Evolutionary conservation across 441 rosid species (phyloP).

Genomic region (Populus trichocarpa): DNA sequence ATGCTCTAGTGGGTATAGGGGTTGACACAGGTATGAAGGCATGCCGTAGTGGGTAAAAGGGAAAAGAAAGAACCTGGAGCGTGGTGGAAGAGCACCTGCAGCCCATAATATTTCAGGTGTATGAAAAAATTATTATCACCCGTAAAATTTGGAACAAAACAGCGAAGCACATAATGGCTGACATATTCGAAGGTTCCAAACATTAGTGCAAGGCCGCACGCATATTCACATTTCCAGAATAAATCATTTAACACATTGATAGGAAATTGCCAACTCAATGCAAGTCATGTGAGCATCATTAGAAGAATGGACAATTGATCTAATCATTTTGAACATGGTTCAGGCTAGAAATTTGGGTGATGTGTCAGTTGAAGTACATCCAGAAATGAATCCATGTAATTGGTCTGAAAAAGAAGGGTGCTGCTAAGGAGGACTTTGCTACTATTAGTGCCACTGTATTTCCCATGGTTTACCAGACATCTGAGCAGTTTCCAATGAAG

Average conservation of each 20-base stretch:
- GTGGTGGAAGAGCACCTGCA: constrained; percentile 1
- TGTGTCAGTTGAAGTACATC: not conserved
- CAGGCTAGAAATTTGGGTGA: not conserved
- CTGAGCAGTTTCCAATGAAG: not conserved
- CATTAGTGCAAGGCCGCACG: not conserved
- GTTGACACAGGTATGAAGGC: not conserved
- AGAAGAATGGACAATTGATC: too few species aligned
- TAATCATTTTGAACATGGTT: not conserved
- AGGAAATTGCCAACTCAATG: not conserved
- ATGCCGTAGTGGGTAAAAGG: not conserved
- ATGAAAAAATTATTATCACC: not conserved
- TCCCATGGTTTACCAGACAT: not conserved
- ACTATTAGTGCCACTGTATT: not conserved
- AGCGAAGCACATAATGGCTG: not conserved
- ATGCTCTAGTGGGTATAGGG: not conserved
- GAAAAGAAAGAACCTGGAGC: constrained; percentile 1
- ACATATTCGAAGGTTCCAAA: not conserved
- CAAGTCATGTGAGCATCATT: not conserved
- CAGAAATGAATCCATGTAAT: not conserved
- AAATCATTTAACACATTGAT: not conserved
- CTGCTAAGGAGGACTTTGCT: not conserved
- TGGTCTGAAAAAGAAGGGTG: not conserved
- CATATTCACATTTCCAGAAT: not conserved
- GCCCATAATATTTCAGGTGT: not conserved
- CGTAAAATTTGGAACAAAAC: not conserved